A percentile compares a stretch with the other conserved stretches of the same genome.
phyloP scores from a whole-genome alignment of 2,329 filamentous ascomycete species.

The Fusarium sp. region DNA sequence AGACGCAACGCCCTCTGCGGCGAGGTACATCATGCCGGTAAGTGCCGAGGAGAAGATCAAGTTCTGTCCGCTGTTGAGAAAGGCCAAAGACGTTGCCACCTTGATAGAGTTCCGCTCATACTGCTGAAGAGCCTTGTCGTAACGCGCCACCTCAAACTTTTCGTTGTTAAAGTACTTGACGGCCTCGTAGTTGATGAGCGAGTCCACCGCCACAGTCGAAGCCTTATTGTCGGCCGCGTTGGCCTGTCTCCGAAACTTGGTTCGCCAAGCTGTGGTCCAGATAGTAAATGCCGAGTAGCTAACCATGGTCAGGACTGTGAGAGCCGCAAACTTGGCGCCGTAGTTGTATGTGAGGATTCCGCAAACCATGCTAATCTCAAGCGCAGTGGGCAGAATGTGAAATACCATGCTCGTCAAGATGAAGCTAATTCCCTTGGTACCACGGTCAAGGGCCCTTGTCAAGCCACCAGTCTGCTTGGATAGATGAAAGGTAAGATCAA shows the following conservation, averaged over 20 bases:
- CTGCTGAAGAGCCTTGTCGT: constrained; percentile 85
- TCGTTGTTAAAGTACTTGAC: constrained; percentile 99
- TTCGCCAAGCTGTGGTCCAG: constrained; percentile 95
- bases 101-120: constrained; percentile 98
- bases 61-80: constrained; percentile 95
- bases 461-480: constrained; percentile 94
- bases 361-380: constrained; percentile 96
- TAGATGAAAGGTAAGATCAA: constrained; percentile 95
- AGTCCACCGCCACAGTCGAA: constrained; percentile 95
- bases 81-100: constrained; percentile 90
- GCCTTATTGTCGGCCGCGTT: constrained; percentile 97
- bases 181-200: constrained; percentile 97
- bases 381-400: constrained; percentile 90
- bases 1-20: constrained; percentile 86
- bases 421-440: constrained; percentile 98
- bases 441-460: constrained; percentile 93
- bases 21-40: constrained; percentile 98
- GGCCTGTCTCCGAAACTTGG: constrained; percentile 93
- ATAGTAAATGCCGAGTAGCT: constrained; percentile 98
- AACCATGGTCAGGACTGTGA: constrained; percentile 91
- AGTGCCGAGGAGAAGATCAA: constrained; percentile 95
- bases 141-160: constrained; percentile 89
- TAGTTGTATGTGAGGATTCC: constrained; percentile 98
- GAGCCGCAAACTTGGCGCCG: constrained; percentile 88
- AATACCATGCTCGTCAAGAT: constrained; percentile 98